Percentiles rank a stretch among this genome's conserved stretches.
Evolutionary conservation across 225 moss, liverwort and hornwort species (phyloP).

Genomic region (Sphagnum contortum): DNA sequence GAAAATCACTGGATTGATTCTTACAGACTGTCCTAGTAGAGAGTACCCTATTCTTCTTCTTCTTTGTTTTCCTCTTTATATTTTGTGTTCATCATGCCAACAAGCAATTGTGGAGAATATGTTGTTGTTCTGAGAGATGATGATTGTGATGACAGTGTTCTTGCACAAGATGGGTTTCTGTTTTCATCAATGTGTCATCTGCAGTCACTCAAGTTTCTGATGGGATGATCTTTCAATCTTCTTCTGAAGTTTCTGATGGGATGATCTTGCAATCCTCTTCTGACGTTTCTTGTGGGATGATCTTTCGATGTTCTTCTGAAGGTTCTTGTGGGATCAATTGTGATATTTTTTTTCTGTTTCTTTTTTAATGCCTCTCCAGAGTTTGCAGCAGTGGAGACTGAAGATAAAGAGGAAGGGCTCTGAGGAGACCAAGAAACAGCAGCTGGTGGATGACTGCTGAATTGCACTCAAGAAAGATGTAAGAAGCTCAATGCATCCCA

Average conservation of each 20-base stretch:
- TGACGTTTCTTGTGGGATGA: too few relatives aligned
- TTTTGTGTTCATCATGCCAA: neutral
- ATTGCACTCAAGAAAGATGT: slow-evolving; percentile 85
- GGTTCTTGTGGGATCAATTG: too few relatives aligned
- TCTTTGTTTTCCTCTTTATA: neutral
- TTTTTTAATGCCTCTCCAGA: slow-evolving; percentile 18
- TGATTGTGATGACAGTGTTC: too few relatives aligned
- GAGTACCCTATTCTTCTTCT: neutral
- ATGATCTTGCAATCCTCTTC: neutral
- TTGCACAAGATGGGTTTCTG: neutral
- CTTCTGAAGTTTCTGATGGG: neutral
- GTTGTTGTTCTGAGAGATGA: too few relatives aligned
- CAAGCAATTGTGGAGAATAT: neutral
- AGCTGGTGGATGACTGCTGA: slow-evolving; percentile 55
- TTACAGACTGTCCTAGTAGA: neutral
- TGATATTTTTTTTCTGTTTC: neutral
- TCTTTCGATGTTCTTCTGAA: too few relatives aligned
- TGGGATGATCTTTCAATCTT: too few relatives aligned
- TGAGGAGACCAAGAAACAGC: slow-evolving; percentile 58
- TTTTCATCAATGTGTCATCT: too few relatives aligned
- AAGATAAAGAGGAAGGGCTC: slow-evolving; percentile 69
- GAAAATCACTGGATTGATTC: neutral
- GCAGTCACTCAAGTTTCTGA: too few relatives aligned
- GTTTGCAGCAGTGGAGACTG: slow-evolving; percentile 74
- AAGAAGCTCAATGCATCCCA: slow-evolving; percentile 5